Percentiles rank a stretch among this genome's conserved stretches.
phyloP scores from a whole-genome alignment of 2,329 filamentous ascomycete genomes.

The Basipetospora sp. region DNA sequence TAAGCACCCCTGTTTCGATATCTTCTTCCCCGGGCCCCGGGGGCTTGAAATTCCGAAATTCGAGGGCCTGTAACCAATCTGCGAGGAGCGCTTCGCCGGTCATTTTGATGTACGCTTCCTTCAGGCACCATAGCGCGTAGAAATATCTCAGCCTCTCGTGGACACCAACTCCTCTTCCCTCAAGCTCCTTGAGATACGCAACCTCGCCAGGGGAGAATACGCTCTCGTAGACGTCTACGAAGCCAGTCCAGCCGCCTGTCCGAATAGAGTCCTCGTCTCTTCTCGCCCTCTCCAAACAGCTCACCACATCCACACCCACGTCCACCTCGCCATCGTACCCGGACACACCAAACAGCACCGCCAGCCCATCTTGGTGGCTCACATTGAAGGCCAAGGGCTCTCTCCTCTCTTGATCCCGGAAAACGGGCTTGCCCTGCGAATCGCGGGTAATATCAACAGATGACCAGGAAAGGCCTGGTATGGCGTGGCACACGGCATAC shows the following conservation, averaged over 20 bases:
- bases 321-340: slow-evolving; percentile 22
- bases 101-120: slow-evolving; percentile 73
- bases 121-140: slow-evolving; percentile 65
- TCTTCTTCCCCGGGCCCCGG: slow-evolving; percentile 22
- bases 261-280: slow-evolving; percentile 44
- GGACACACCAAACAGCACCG: slow-evolving; percentile 46
- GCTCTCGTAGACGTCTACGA: slow-evolving; percentile 57
- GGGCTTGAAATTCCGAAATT: slow-evolving; percentile 50
- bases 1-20: slow-evolving; percentile 8
- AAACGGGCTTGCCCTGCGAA: slow-evolving; percentile 39
- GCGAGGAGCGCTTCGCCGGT: slow-evolving; percentile 65
- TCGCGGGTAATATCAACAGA: slow-evolving; percentile 42
- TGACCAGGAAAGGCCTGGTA: slow-evolving; percentile 41
- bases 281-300: slow-evolving; percentile 52
- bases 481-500: slow-evolving; percentile 45
- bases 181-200: slow-evolving; percentile 40
- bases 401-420: slow-evolving; percentile 27
- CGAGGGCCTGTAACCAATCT: slow-evolving; percentile 54
- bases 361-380: slow-evolving; percentile 63
- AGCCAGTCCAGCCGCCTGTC: slow-evolving; percentile 46
- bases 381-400: slow-evolving; percentile 55
- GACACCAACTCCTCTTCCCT: neutral
- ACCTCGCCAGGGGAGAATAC: slow-evolving; percentile 52
- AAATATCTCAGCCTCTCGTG: slow-evolving; percentile 47
- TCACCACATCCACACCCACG: slow-evolving; percentile 64